phyloP scores from a whole-genome alignment of 805 yeast species.

The Millerago galiae region DNA sequence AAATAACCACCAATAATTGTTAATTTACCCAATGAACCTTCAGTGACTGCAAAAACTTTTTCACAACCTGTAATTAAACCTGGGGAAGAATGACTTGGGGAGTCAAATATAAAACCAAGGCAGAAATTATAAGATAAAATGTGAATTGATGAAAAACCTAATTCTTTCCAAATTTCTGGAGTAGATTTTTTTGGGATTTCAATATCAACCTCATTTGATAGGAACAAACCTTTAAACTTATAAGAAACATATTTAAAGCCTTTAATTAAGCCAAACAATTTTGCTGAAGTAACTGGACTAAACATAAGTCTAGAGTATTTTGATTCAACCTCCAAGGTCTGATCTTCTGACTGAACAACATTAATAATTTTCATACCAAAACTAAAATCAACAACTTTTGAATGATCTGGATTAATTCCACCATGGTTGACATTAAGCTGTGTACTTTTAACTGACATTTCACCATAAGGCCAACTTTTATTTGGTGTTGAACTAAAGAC shows the following conservation, averaged over 20 bases:
- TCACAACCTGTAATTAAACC: slow-evolving; percentile 82
- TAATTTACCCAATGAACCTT: slow-evolving; percentile 56
- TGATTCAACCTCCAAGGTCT: slow-evolving; percentile 51
- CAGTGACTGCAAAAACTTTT: slow-evolving; percentile 58
- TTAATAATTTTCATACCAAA: slow-evolving; percentile 39
- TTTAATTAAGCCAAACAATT: slow-evolving; percentile 14
- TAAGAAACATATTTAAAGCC: slow-evolving; percentile 4
- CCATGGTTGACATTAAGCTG: slow-evolving; percentile 25
- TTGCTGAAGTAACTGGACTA: slow-evolving; percentile 43
- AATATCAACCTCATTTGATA: background rate
- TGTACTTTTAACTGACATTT: slow-evolving; percentile 21
- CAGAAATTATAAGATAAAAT: slow-evolving; percentile 61
- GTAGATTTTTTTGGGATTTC: background rate
- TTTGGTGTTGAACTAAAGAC: background rate
- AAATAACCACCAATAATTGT: slow-evolving; percentile 63
- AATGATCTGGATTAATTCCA: slow-evolving; percentile 29
- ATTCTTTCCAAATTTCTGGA: slow-evolving; percentile 5
- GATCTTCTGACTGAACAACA: slow-evolving; percentile 26
- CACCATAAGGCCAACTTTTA: slow-evolving; percentile 14
- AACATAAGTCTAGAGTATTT: slow-evolving; percentile 52
- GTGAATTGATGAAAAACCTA: slow-evolving; percentile 41
- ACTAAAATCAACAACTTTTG: slow-evolving; percentile 41
- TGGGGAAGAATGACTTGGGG: slow-evolving; percentile 35
- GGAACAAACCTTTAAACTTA: background rate
- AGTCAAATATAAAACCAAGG: slow-evolving; percentile 72